phyloP scores from a whole-genome alignment of 805 yeast genomes.

The Ogataea angusta region DNA sequence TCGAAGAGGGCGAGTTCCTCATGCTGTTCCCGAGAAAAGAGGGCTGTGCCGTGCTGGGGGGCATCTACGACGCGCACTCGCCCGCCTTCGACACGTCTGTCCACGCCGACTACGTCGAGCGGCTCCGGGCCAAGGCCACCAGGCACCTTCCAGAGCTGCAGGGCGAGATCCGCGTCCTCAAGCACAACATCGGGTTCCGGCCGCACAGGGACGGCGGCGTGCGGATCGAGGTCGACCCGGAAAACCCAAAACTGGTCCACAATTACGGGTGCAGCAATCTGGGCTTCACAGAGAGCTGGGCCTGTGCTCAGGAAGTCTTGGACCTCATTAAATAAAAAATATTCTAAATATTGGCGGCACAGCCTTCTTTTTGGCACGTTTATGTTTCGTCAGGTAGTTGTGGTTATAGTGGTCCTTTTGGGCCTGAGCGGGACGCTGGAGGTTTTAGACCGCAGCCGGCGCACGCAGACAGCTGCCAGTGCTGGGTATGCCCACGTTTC shows the following conservation, averaged over 20 bases:
- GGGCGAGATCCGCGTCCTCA: slow-evolving; percentile 42
- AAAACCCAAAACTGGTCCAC: slow-evolving; percentile 39
- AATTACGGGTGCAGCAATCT: slow-evolving; percentile 71
- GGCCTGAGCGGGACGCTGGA: neutral
- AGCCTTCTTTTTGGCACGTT: slow-evolving; percentile 1
- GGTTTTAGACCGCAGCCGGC: neutral
- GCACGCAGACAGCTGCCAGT: neutral
- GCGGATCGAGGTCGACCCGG: slow-evolving; percentile 37
- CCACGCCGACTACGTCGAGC: slow-evolving; percentile 47
- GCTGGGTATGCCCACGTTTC: neutral
- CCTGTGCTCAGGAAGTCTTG: slow-evolving; percentile 47
- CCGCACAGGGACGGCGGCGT: slow-evolving; percentile 62
- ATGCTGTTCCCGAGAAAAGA: slow-evolving; percentile 66
- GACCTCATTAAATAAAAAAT: slow-evolving; percentile 15
- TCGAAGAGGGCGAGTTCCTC: slow-evolving; percentile 44
- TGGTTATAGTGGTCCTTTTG: slow-evolving; percentile 1
- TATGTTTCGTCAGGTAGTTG: slow-evolving; percentile 5
- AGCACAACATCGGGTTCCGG: slow-evolving; percentile 63
- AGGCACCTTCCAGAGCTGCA: slow-evolving; percentile 52
- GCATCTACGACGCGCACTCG: slow-evolving; percentile 33
- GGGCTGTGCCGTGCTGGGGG: slow-evolving; percentile 66
- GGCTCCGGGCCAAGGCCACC: slow-evolving; percentile 41
- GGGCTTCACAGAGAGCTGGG: slow-evolving; percentile 66
- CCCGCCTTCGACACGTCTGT: slow-evolving; percentile 29
- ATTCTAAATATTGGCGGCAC: neutral